Evolutionary conservation across 305 asterid genomes (phyloP), one percentile per base, ranked within the genome.

Genomic region (Fraxinus greggii): DNA sequence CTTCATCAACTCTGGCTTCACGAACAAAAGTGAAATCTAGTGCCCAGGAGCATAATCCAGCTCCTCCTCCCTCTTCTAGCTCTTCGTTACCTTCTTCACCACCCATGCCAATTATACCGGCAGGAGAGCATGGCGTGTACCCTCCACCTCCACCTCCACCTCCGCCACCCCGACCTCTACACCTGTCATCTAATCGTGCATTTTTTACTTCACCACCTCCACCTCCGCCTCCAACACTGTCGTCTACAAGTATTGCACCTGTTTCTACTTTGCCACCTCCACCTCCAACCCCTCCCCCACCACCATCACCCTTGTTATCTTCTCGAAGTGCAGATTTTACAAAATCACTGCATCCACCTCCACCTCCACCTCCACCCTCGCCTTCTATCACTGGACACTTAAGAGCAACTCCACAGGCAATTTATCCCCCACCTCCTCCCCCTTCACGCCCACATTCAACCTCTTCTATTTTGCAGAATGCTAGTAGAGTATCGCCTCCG

Each of bases 401-500:
- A 24, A 84, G 72, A 69, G 75, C 54, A 70, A 72, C 80, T 78
- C 2, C 72, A 21, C 83, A 74, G 23, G 82, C 23, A 78, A 83
- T 21, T 70, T 80, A 82, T 78, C 59, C 76, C 63, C 67, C 76
- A 42, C 31, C 80, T 78, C 87, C 75, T 29, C 69, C 31, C 10
- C 74, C 80, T 36, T 4, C 69, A 31, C 26, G 10, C 15, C 13
- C 51, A 72, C 85, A 82, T 48, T 84, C 82, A 21, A 19, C 70
- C 73, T 79, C 85, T 74, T 73, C 85, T 33, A 77, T 26, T 54
- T 69, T 40, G 79, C 89, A 84, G 75, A 65, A 82, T 82, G 42
- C 65, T 75, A 83, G 80, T 72, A 85, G 85, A 69, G 86, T 80
- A 65, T 82, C 90, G 72, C 87, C 90, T 15, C 87, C 86, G 13